phyloP scores from a whole-genome alignment of 306 rosid genomes.

The Pyrus communis region DNA sequence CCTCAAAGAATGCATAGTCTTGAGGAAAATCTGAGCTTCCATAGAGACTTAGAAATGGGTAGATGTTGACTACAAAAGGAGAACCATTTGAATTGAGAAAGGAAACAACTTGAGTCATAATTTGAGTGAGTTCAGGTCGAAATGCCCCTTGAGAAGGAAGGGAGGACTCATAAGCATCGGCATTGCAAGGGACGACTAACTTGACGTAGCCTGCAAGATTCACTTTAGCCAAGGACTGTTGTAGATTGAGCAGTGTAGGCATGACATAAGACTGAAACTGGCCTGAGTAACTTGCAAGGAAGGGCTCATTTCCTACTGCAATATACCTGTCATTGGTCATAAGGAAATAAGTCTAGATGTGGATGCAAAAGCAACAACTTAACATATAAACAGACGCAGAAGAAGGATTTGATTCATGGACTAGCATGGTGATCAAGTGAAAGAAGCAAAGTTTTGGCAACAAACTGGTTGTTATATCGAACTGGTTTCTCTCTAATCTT shows the following conservation, averaged over 20 bases:
- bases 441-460: not conserved
- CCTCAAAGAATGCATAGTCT: slow-evolving; percentile 91
- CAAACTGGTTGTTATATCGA: not conserved
- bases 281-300: slow-evolving; percentile 73
- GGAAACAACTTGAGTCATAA: slow-evolving; percentile 64
- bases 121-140: slow-evolving; percentile 67
- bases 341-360: not conserved
- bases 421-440: not conserved
- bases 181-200: slow-evolving; percentile 94
- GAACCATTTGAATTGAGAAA: slow-evolving; percentile 88
- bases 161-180: slow-evolving; percentile 79
- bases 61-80: slow-evolving; percentile 88
- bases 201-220: slow-evolving; percentile 82
- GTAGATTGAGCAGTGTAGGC: slow-evolving; percentile 71
- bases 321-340: slow-evolving; percentile 48
- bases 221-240: slow-evolving; percentile 73
- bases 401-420: not conserved
- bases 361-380: slow-evolving; percentile 2
- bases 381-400: not conserved
- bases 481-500: too few species aligned
- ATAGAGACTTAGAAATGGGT: slow-evolving; percentile 92
- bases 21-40: slow-evolving; percentile 74
- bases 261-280: slow-evolving; percentile 64
- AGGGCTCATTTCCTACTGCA: slow-evolving; percentile 96
- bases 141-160: slow-evolving; percentile 93